phyloP scores from a whole-genome alignment of 768 basidiomycete genomes.

The Gymnopilus dilepis region DNA sequence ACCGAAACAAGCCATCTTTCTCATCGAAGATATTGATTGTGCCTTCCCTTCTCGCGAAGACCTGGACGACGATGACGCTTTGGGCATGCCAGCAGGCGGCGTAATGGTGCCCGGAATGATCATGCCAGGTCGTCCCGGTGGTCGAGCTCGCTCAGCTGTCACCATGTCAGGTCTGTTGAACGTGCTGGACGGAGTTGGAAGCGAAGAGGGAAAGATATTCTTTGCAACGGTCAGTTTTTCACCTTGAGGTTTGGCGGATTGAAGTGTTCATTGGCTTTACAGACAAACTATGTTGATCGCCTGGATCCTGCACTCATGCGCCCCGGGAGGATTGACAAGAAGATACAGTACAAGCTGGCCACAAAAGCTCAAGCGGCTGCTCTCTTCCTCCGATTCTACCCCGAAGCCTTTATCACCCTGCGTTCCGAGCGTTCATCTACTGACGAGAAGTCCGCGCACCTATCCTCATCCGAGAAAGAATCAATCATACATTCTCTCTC shows the following conservation, averaged over 20 bases:
- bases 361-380: constrained; percentile 50
- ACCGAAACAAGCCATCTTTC: constrained; percentile 57
- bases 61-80: constrained; percentile 18
- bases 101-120: constrained; percentile 14
- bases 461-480: constrained; percentile 24
- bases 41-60: constrained; percentile 57
- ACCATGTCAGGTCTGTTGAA: constrained; percentile 63
- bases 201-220: constrained; percentile 65
- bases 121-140: constrained; percentile 11
- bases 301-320: constrained; percentile 60
- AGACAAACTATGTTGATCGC: constrained; percentile 41
- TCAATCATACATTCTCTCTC: constrained; percentile 39
- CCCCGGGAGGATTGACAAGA: constrained; percentile 61
- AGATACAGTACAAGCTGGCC: constrained; percentile 55
- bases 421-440: constrained; percentile 21
- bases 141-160: constrained; percentile 38
- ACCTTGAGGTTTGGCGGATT: neutral
- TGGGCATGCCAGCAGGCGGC: neutral
- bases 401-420: constrained; percentile 32
- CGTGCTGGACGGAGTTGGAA: constrained; percentile 63
- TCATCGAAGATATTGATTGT: constrained; percentile 68
- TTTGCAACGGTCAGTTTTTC: constrained; percentile 55
- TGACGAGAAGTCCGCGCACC: neutral
- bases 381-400: constrained; percentile 58
- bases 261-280: neutral